Evolutionary conservation across 805 yeast species (phyloP).

Genomic region (Candida quercuum): DNA sequence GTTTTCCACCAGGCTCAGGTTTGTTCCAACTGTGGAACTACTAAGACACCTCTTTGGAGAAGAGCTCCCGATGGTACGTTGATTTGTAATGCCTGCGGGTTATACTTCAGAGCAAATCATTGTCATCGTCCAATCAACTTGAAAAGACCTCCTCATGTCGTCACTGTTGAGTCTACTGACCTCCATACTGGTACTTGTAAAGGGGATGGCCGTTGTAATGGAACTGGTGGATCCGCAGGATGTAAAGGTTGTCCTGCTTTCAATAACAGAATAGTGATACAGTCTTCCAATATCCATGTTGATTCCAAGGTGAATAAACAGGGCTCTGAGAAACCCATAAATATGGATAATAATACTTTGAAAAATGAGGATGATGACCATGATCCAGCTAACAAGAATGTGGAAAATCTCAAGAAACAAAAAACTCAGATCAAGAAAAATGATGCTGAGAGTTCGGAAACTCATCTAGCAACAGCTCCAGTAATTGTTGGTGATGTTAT

Average conservation of each 20-base stretch:
- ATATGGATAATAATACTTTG: conserved; percentile 1
- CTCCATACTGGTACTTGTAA: conserved; percentile 22
- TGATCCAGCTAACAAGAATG: no score
- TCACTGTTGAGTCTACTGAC: conserved; percentile 55
- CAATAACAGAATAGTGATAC: conserved; percentile 57
- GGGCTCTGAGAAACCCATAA: no score
- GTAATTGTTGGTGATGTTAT: conserved; percentile 12
- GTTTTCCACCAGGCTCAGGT: conserved; percentile 12
- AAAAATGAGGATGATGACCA: no score
- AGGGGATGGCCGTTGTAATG: conserved; percentile 61
- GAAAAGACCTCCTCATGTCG: conserved; percentile 72
- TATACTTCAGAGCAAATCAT: conserved; percentile 85
- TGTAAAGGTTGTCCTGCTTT: conserved; percentile 82
- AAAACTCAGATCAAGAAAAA: not conserved
- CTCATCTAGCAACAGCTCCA: not conserved
- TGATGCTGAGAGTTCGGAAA: not conserved
- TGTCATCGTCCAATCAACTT: conserved; percentile 84
- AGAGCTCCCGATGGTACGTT: conserved; percentile 87
- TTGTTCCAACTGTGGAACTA: conserved; percentile 86
- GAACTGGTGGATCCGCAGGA: conserved; percentile 78
- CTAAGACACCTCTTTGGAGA: conserved; percentile 91
- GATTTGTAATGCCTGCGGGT: conserved; percentile 92
- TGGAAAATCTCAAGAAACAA: not conserved
- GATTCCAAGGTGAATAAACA: no score
- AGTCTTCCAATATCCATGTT: conserved; percentile 8